Evolutionary conservation across 208 protist species (phyloP), one percentile per base, ranked within the genome.

Genomic region (Leishmania arabica): DNA sequence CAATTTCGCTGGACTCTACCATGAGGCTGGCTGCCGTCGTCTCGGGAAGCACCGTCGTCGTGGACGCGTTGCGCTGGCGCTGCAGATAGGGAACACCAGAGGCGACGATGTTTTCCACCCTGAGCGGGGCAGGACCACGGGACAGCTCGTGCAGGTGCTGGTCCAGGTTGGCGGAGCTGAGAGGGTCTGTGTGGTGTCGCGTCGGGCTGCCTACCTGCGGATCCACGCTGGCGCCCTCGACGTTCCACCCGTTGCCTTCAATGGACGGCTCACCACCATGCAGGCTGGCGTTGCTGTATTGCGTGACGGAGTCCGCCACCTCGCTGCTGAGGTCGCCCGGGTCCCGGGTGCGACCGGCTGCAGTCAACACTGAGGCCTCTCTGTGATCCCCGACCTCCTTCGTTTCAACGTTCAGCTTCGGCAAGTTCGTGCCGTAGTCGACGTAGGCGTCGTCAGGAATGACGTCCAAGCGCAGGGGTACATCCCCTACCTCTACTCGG

Each of bases 401-500:
- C 27, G 75, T 78, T 31, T 78, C 54, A 7, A 54, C 15, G n/a
- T 45, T 31, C 37, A 51, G 60, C 45, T 60, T 53, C 31, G 47
- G 58, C 8, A 64, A 8, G 60, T 72, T 27, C 1, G 56, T 51
- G 34, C 65, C 58, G 81, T 82, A 81, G 68, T 80, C 51, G 19
- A 84, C 85, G 45, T 71, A 81, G 66, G 66, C 81, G 34, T 88
- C 84, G 3, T 79, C 53, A 0, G 77, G 79, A 49, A 84, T 83
- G 47, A 89, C 85, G 62, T 93, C 90, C 19, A 72, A 68, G 17
- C 90, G 88, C 51, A 93, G 84, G 13, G 90, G 86, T 69, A 93
- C 64, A 21, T 42, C 51, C 27, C 90, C 90, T 0, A 51, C 75
- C 53, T 88, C 80, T 40, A 88, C 78, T 0, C 80, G 77, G n/a